Percentiles rank a stretch among this genome's conserved stretches.
phyloP scores from a whole-genome alignment of 495 filamentous ascomycete genomes.

The Trichocladium antarcticum region DNA sequence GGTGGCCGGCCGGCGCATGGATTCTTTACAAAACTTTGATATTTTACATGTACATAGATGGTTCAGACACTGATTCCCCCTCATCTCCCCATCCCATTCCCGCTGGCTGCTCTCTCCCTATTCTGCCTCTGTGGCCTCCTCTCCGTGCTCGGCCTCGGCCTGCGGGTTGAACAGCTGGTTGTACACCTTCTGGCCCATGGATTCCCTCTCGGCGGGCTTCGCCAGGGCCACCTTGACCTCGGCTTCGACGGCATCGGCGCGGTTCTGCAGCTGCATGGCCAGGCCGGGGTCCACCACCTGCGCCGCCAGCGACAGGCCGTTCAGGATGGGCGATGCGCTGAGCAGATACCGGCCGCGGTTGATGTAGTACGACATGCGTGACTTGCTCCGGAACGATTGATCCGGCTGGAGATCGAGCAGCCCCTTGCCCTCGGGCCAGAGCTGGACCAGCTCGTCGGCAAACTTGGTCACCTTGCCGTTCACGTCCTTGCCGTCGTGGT shows the following conservation, averaged over 20 bases:
- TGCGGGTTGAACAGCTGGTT: slow-evolving; percentile 14
- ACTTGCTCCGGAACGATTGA: slow-evolving; percentile 10
- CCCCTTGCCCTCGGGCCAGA: slow-evolving; percentile 29
- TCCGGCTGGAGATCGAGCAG: slow-evolving; percentile 26
- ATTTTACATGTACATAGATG: slow-evolving; percentile 16
- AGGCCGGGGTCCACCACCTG: slow-evolving; percentile 28
- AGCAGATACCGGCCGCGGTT: slow-evolving; percentile 18
- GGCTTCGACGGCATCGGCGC: slow-evolving; percentile 17
- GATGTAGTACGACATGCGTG: slow-evolving; percentile 22
- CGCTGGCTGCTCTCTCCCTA: background rate
- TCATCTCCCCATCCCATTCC: background rate
- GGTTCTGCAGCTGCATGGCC: slow-evolving; percentile 21
- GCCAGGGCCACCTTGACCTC: slow-evolving; percentile 20
- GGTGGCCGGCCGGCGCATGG: background rate
- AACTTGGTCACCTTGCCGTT: slow-evolving; percentile 23
- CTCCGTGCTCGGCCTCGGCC: slow-evolving; percentile 6
- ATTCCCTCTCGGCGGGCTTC: background rate
- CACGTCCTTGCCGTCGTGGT: slow-evolving; percentile 17
- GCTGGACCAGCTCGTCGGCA: slow-evolving; percentile 25
- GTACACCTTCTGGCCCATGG: slow-evolving; percentile 14
- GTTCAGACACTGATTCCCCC: background rate
- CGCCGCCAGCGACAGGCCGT: slow-evolving; percentile 32
- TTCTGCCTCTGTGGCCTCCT: slow-evolving; percentile 2
- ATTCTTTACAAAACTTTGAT: slow-evolving; percentile 3
- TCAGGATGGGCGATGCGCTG: slow-evolving; percentile 25